Evolutionary conservation across 441 rosid species (phyloP).

Genomic region (Isatis lusitanica): DNA sequence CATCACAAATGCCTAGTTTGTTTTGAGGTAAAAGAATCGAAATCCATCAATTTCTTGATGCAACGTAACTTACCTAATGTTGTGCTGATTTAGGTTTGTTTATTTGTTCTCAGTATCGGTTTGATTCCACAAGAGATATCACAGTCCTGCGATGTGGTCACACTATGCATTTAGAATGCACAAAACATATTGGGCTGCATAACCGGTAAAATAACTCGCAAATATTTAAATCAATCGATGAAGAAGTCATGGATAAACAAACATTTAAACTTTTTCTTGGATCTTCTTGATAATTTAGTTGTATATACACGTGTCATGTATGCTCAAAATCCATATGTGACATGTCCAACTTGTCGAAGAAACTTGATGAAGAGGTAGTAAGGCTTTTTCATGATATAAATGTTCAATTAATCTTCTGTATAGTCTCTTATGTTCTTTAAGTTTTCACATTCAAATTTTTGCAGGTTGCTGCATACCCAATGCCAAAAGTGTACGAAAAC

Average conservation of each 20-base stretch:
- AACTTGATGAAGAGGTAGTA: conserved; percentile 70
- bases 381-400: neutral
- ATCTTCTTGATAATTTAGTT: conserved; percentile 14
- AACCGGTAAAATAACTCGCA: conserved; percentile 41
- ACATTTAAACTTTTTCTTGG: neutral
- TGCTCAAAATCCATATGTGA: conserved; percentile 82
- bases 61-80: neutral
- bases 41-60: neutral
- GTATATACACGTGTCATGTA: conserved; percentile 80
- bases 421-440: conserved; percentile 13
- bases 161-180: conserved; percentile 67
- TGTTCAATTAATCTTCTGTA: neutral
- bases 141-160: conserved; percentile 71
- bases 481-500: conserved; percentile 67
- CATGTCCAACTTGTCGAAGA: conserved; percentile 67
- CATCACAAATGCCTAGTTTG: conserved; percentile 90
- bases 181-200: conserved; percentile 67
- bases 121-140: conserved; percentile 67
- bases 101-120: conserved; percentile 53
- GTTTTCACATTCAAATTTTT: neutral
- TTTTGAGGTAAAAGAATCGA: conserved; percentile 60
- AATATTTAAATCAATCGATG: neutral
- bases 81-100: neutral
- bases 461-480: conserved; percentile 77
- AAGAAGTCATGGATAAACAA: neutral